Evolutionary conservation across 2,329 filamentous ascomycete species (phyloP), one percentile per base, ranked within the genome.

Genomic region (Akanthomyces dipterigenus): DNA sequence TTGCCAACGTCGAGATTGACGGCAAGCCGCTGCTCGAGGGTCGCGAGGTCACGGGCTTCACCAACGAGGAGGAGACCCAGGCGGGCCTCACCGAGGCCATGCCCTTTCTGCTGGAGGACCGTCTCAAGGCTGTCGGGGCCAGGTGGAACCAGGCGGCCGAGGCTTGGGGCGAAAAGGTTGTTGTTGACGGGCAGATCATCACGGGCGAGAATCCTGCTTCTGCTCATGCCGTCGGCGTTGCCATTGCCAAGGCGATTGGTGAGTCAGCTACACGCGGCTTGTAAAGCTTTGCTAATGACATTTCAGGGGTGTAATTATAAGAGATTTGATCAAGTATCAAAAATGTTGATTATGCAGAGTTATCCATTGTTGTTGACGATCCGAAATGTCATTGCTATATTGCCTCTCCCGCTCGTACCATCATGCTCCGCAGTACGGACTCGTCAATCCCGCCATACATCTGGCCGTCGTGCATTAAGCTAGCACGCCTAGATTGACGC

Each of bases 21-120:
- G 85, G 84, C 38, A 74, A 77, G 64, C 77, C 78, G 55, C 73
- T 89, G 11, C 71, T 89, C 43, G 73, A 78, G 55, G 85, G 82
- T 49, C 80, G 80, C 68, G 74, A 78, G 50, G 83, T 85, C 26
- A 88, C 85, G 0, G 86, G 82, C 11, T 89, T 89, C 72, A 70
- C 80, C 71, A 81, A 89, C 48, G 83, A 84, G 70, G 80, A 82
- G 64, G 78, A 81, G 71, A 72, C 75, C 1, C 70, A 85, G 59
- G 70, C 75, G 7, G 69, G 78, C 67, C 75, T 78, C 16, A 79
- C 72, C 24, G 80, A 77, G 1, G 82, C 76, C 12, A 79, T 87
- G 77, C 85, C 86, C 2, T 85, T 85, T 65, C 68, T 80, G 67
- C 78, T 87, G 2, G 85, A 88, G 76, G 77, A 80, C 40, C 76